These are phyloP conservation scores for Aspergillus bertholletiae DNA, from an alignment of 495 filamentous ascomycete genomes.

Conservation along the genomic window DNA sequence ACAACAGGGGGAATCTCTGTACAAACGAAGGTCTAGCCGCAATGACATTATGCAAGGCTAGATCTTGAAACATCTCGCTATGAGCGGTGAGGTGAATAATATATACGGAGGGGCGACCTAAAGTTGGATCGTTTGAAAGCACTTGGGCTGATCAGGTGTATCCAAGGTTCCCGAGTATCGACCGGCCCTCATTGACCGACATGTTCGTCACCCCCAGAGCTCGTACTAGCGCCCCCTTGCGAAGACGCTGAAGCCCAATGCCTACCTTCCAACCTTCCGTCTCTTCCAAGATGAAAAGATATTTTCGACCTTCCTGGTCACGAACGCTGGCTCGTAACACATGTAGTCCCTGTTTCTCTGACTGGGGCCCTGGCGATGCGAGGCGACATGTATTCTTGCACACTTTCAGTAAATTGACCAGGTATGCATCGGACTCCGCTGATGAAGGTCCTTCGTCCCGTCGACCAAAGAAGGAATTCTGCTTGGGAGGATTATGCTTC, in stretches of 20 bases:
- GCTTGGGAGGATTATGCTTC: slow-evolving; percentile 18
- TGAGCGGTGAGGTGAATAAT: not conserved
- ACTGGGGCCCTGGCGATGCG: slow-evolving; percentile 31
- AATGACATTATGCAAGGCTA: not conserved
- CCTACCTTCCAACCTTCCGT: slow-evolving; percentile 93
- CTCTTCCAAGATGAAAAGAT: slow-evolving; percentile 77
- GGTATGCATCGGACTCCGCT: slow-evolving; percentile 60
- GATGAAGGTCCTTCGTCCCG: slow-evolving; percentile 42
- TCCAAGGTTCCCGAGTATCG: slow-evolving; percentile 16
- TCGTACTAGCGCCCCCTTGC: slow-evolving; percentile 65
- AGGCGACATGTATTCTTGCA: slow-evolving; percentile 61
- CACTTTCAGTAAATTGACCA: slow-evolving; percentile 53
- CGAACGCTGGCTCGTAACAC: slow-evolving; percentile 77
- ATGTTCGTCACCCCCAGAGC: slow-evolving; percentile 53
- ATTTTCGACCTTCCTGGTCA: slow-evolving; percentile 79
- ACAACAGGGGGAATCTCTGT: slow-evolving; percentile 10
- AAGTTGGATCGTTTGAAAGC: not conserved
- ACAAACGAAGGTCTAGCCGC: slow-evolving; percentile 5
- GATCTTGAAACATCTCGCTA: slow-evolving; percentile 3
- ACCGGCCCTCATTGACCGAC: slow-evolving; percentile 14
- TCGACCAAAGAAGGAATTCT: slow-evolving; percentile 32
- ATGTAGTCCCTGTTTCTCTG: slow-evolving; percentile 49
- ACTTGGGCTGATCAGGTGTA: slow-evolving; percentile 4
- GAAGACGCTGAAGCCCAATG: slow-evolving; percentile 69
- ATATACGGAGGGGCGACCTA: not conserved